These are phyloP conservation scores for Ascochyta viciae-villosae DNA, from an alignment of 2,329 filamentous ascomycete genomes.

Conservation along the genomic window DNA sequence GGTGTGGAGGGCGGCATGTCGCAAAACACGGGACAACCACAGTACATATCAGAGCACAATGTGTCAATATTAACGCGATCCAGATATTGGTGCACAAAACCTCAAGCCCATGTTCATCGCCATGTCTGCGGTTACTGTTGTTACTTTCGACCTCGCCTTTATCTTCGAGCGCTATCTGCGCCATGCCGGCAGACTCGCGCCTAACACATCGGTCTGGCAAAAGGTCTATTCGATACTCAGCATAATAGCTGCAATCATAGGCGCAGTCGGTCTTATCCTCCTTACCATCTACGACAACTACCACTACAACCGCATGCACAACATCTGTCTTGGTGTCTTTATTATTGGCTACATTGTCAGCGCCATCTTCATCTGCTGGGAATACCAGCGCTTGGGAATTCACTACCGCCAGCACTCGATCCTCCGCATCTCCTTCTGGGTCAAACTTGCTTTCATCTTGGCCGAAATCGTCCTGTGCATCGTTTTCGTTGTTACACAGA, in stretches of 20 bases:
- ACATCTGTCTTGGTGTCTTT: conserved; percentile 81
- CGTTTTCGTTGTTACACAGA: conserved; percentile 70
- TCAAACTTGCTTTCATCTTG: conserved; percentile 86
- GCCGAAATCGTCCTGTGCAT: conserved; percentile 77
- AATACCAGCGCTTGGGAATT: conserved; percentile 85
- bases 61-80: conserved; percentile 28
- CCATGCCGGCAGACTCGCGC: conserved; percentile 78
- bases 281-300: conserved; percentile 85
- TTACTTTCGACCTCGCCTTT: conserved; percentile 83
- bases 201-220: conserved; percentile 71
- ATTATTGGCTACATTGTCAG: conserved; percentile 84
- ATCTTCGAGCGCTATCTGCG: conserved; percentile 83
- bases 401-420: conserved; percentile 78
- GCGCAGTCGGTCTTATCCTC: conserved; percentile 80
- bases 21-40: too few relatives aligned
- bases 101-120: conserved; percentile 82
- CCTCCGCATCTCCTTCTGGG: conserved; percentile 80
- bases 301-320: conserved; percentile 71
- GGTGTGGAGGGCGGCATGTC: too few relatives aligned
- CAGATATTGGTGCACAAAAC: conserved; percentile 64
- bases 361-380: conserved; percentile 86
- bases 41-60: too few relatives aligned
- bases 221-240: conserved; percentile 68
- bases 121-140: conserved; percentile 72
- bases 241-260: conserved; percentile 74